Base-by-base conservation (phyloP, 352 stramenopile species). In the Pythium vanterpoolii region DNA sequence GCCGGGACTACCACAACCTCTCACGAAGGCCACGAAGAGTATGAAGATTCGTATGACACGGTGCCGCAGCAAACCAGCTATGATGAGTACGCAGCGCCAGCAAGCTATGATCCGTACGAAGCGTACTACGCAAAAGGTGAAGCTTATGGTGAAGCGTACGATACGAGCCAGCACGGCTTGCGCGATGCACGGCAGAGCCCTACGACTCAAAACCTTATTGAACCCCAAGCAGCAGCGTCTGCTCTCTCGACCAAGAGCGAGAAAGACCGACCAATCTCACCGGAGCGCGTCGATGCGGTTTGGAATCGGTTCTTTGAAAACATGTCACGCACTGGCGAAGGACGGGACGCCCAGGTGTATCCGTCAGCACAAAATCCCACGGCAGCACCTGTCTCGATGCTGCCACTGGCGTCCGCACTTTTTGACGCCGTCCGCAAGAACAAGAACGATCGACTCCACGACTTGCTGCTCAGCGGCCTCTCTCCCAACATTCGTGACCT, bases 301-400 rank as follows among this genome's bases (percentile, higher is more conserved):
- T 93, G 80, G 83, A 89, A 83, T 51, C 71, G 69, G 18, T 93
- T 93, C 52, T 93, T 90, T 62, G 76, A 85, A 40, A 93, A 93
- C 27, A 63, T 88, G 53, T 74, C 61, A 1, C 51, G 68, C 24
- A 56, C 54, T 14, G 69, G 48, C 13, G 76, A 84, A 24, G 6
- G 2, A 13, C 57, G 30, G 10, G 47, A n/a, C 27, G 10, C 21
- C 1, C 48, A 24, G 42, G n/a, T 0, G 39, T 54, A 23, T 59
- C 57, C 46, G 48, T n/a, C 56, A 64, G 4, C 23, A 14, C 5
- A 18, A n/a, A n/a, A n/a, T n/a, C n/a, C n/a, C n/a, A n/a, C n/a
- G n/a, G n/a, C 48, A 19, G 38, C 38, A 9, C n/a, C 38, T 4
- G 21, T 53, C 1, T 28, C 56, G 1, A 44, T 63, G 39, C 47